Base-by-base conservation (phyloP, 352 stramenopile genomes). In the Blastocystis sp. region DNA sequence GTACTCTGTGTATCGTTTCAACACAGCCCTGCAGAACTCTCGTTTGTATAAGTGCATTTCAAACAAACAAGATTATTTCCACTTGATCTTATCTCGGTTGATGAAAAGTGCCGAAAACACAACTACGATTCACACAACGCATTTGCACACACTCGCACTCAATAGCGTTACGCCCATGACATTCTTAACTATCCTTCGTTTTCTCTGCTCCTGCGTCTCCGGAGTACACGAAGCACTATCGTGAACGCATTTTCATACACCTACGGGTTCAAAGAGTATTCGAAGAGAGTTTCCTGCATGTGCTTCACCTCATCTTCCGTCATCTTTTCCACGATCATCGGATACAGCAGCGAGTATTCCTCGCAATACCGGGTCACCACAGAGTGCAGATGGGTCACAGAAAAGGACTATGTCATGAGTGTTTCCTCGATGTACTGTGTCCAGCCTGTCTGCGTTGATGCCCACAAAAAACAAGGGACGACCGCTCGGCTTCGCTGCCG, bases 21-120 rank as follows among this genome's bases (percentile, higher is more conserved):
- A 41, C 13, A 80, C 18, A 18, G 37, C 15, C n/a, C 45, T 26
- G 70, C 70, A 80, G 55, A 61, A 80, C 45, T 80, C 70, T 37
- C 70, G 70, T 62, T 80, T 80, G 70, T 80, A 80, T 0, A 80
- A 47, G 64, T 63, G 70, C 70, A 80, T 80, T 59, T 59, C 9
- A n/a, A 77, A 77, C 66, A 77, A 77, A 77, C 66, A 77, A 26
- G 20, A 75, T 37, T 53, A 77, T 53, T 77, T 77, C 20, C 43
- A 77, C n/a, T 80, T 80, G n/a, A 64, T 63, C 34, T 53, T 23
- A 50, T 62, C 55, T 15, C 20, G 34, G 7, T 23, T 26, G 23
- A 80, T 20, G 37, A 61, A 63, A 3, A 80, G 11, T 20, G 50
- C 70, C 50, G 45, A 39, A 13, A 20, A 45, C 13, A 63, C 20